Conservation (phyloP, 1,284 basidiomycete species). For the Somion occarium region DNA sequence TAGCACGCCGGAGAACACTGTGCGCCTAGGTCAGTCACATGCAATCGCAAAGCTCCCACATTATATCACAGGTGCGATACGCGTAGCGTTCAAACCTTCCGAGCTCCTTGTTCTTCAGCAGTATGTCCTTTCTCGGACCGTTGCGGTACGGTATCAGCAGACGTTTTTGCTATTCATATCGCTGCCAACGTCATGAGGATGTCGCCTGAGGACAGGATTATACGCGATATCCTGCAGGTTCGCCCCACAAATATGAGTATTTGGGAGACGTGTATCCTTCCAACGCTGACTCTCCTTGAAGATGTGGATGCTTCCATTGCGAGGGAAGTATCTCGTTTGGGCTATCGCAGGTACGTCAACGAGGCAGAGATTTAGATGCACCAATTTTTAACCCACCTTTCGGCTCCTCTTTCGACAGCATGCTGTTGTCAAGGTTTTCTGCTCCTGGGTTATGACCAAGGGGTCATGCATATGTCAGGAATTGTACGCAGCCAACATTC, state of each 20-base stretch:
- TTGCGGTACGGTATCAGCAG: neutral
- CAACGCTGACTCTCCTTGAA: neutral
- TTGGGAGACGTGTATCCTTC: neutral
- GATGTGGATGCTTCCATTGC: constrained; percentile 34
- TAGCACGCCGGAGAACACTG: no score
- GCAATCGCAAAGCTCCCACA: no score
- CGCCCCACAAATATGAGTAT: neutral
- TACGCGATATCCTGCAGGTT: neutral
- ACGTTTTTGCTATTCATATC: neutral
- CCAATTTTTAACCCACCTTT: neutral
- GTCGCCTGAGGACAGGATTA: neutral
- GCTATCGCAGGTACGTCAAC: constrained; percentile 33
- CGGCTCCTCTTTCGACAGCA: constrained; percentile 19
- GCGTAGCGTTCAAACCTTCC: no score
- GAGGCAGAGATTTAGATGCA: neutral
- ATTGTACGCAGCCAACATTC: constrained; percentile 35
- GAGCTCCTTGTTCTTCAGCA: no score
- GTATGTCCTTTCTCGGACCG: no score
- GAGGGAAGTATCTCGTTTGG: constrained; percentile 36
- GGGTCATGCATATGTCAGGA: constrained; percentile 45
- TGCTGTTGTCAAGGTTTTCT: constrained; percentile 40
- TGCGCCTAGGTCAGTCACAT: no score
- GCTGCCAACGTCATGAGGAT: neutral
- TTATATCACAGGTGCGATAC: no score
- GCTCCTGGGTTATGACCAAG: constrained; percentile 41